Conservation (phyloP, 208 protist genomes). For the Trichomonas gallinae region DNA sequence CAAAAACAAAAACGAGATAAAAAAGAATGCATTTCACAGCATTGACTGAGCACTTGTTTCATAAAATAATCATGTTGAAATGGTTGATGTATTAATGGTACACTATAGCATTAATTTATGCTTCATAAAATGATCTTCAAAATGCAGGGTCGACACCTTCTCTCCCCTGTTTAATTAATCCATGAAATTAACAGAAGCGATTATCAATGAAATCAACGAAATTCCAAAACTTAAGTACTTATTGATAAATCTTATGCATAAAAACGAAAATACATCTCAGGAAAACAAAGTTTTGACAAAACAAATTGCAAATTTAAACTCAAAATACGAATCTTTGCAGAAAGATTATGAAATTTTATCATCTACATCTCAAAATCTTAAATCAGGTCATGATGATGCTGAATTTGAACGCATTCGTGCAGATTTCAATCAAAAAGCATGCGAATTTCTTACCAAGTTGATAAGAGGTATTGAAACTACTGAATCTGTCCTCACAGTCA, state of each 20-base stretch:
- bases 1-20: too few relatives aligned
- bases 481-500: background rate
- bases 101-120: too few relatives aligned
- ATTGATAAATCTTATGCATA: background rate
- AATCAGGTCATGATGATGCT: background rate
- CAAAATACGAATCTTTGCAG: background rate
- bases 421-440: background rate
- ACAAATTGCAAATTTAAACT: background rate
- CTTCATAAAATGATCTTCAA: too few relatives aligned
- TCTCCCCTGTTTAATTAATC: too few relatives aligned
- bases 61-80: too few relatives aligned
- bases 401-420: background rate
- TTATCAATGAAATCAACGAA: background rate
- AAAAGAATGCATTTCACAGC: too few relatives aligned
- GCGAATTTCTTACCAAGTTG: background rate
- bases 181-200: conserved; percentile 5
- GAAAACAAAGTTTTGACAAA: background rate
- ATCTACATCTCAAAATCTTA: background rate
- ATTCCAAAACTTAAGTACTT: background rate
- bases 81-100: too few relatives aligned
- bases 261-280: background rate
- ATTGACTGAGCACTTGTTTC: too few relatives aligned
- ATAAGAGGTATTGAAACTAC: background rate
- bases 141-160: too few relatives aligned
- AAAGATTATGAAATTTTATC: too few relatives aligned